Base-by-base conservation (phyloP, 176 grass and related monocot species). In the Poa pratensis region DNA sequence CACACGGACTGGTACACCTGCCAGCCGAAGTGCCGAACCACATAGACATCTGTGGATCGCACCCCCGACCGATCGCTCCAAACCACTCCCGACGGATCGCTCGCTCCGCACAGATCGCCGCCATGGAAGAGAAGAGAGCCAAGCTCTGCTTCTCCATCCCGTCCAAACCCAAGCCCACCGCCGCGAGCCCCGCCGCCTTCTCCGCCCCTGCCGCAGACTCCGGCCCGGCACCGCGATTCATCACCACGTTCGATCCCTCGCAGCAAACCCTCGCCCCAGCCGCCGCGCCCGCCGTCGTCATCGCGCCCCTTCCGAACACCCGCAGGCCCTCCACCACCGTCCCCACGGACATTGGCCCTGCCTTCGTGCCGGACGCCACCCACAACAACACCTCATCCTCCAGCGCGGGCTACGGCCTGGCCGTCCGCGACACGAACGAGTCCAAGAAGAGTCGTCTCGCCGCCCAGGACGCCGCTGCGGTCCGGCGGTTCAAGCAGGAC, bases 121-220 rank as follows among this genome's bases (percentile, higher is more conserved):
- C 1, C 59, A 87, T 92, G 87, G 84, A 86, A 19, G 67, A 85
- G 79, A 51, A 75, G 24, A 75, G 13, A 58, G 69, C 53, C 53
- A 94, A 94, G 86, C 80, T 94, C 14, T 89, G 76, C 58, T 92
- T 97, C 89, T 85, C 91, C 42, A 43, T 94, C 53, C 26, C 86
- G 27, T 51, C 63, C 7, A 89, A 86, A 49, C 16, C 80, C 71
- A 69, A 80, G 77, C 62, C 85, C 10, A 35, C 83, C 10, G 27
- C 79, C 23, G 11, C 82, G 0, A 50, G 59, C n/a, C 40, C 69
- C 40, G 39, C 40, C 40, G 40, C 40, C 11, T 71, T 45, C 9
- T 45, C 68, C 34, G 66, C 18, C 67, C 9, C 37, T 3, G 10
- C 37, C 1, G 35, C 3, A 0, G 9, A 12, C 40, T 3, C 69